Base-by-base conservation (phyloP, 2,329 filamentous ascomycete genomes). In the Akanthomyces muscarius region DNA sequence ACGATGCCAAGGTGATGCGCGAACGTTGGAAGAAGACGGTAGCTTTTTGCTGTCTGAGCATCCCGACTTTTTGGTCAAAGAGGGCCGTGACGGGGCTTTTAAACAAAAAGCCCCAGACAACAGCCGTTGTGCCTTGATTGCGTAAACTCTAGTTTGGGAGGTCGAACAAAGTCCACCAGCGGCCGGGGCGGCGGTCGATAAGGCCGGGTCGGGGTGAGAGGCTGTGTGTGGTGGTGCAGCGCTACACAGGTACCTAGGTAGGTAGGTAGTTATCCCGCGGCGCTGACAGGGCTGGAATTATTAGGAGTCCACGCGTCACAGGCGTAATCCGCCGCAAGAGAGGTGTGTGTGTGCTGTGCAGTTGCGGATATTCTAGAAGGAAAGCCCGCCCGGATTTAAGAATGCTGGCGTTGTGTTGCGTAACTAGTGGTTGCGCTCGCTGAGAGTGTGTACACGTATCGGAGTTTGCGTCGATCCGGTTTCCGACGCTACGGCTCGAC, bases 21-120 rank as follows among this genome's bases (percentile, higher is more conserved):
- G 77, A 78, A 67, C 76, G 74, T 66, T 76, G 77, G 61, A 78
- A 66, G 65, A 79, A 67, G 68, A 73, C 72, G 59, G 75, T 74
- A 33, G 75, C 71, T 65, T 75, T 67, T 67, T 77, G 76, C 68
- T 72, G 72, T 69, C 76, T 81, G 71, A 81, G 76, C 80, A 82
- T 82, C 67, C 74, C 78, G 74, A 68, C 56, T 33, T 25, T 36
- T 16, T 5, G 5, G 16, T 7, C 66, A 59, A 62, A 61, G 58
- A 58, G 45, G 63, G 66, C 60, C 71, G 67, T 54, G 64, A 53
- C 56, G 62, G 62, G 64, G 60, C 67, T 69, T 68, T 66, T 65
- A 65, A 57, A 36, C 44, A 64, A 56, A 23, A 69, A 67, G 64
- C 65, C 68, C 66, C 69, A 63, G 65, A 65, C 65, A 64, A 65